A percentile compares a stretch with the other conserved stretches of the same genome.
phyloP scores from a whole-genome alignment of 1,284 basidiomycete species.

The Cystodermella granulosa region DNA sequence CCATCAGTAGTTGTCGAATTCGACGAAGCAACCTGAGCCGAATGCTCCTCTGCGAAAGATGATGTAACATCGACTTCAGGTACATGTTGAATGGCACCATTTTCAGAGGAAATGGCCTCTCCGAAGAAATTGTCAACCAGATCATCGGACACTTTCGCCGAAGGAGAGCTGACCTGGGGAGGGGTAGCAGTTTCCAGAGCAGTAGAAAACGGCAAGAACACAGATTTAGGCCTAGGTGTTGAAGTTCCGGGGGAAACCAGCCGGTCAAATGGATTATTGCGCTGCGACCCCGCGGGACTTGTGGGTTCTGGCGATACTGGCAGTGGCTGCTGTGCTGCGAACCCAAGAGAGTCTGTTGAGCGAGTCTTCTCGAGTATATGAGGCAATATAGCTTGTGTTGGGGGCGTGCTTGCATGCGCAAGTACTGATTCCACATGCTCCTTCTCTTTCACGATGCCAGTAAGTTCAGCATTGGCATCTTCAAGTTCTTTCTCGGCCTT shows the following conservation, averaged over 20 bases:
- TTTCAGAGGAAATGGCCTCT: conserved; percentile 1
- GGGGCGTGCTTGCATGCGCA: conserved; percentile 28
- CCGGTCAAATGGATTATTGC: conserved; percentile 92
- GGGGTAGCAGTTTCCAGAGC: too few relatives aligned
- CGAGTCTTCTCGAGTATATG: conserved; percentile 23
- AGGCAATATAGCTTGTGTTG: conserved; percentile 14
- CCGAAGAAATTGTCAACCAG: conserved; percentile 48
- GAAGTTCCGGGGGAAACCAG: conserved; percentile 49
- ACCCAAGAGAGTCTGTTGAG: conserved; percentile 50
- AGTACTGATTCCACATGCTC: conserved; percentile 53
- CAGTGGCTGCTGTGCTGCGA: conserved; percentile 64
- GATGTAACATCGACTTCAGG: too few relatives aligned
- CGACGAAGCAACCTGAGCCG: too few relatives aligned
- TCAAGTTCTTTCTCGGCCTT: conserved; percentile 70
- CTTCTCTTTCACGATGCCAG: conserved; percentile 52
- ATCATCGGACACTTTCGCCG: conserved; percentile 15
- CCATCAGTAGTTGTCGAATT: conserved; percentile 45
- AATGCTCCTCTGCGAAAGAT: too few relatives aligned
- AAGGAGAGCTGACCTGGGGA: conserved; percentile 30
- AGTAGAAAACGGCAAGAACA: conserved; percentile 51
- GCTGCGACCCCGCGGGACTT: conserved; percentile 50
- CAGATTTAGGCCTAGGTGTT: conserved; percentile 53
- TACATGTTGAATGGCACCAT: too few relatives aligned
- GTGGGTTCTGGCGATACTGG: conserved; percentile 63
- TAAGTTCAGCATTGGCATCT: conserved; percentile 56